Evolutionary conservation across 352 stramenopile genomes (phyloP), one percentile per base, ranked within the genome.

Genomic region (Phytophthora ramorum): DNA sequence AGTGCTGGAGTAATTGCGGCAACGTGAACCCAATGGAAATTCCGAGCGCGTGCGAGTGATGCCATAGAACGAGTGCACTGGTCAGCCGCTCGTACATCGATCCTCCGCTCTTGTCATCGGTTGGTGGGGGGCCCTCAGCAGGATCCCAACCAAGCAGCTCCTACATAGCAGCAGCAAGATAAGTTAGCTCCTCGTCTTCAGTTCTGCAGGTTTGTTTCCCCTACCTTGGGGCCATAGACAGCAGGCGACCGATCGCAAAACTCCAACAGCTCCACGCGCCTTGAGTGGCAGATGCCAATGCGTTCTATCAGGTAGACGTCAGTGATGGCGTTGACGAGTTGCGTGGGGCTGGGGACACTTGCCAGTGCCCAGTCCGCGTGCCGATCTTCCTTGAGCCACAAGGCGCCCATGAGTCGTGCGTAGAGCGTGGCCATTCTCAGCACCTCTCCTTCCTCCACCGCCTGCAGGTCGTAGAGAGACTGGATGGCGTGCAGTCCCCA

Each of bases 141-240:
- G 89, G 89, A 38, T 96, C 78, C 90, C 90, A 97, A 1, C 91
- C 89, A 20, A 97, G 76, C 47, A 92, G 90, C 22, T 96, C 78
- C 77, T 91, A 61, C 8, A 55, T 7, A 63, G n/a, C 45, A 71
- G 13, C 19, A 55, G 20, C 17, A 34, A 19, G 19, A 60, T 61
- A 22, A 56, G n/a, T 53, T 22, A 47, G 14, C 28, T 53, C 13
- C 14, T 35, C 22, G n/a, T 48, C 7, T 32, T 45, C 30, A 41
- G 12, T 10, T 17, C 7, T 17, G 35, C 20, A 30, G 9, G 5
- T 26, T 7, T 45, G 37, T 28, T 41, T n/a, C 9, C 37, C 22
- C 9, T 28, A 90, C 82, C 58, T 60, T 71, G 10, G 75, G 62
- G 3, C 66, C 69, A 65, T 87, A 94, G n/a, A 89, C 62, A 26